phyloP scores from a whole-genome alignment of 75 land plant species.

The Pinus taeda region DNA sequence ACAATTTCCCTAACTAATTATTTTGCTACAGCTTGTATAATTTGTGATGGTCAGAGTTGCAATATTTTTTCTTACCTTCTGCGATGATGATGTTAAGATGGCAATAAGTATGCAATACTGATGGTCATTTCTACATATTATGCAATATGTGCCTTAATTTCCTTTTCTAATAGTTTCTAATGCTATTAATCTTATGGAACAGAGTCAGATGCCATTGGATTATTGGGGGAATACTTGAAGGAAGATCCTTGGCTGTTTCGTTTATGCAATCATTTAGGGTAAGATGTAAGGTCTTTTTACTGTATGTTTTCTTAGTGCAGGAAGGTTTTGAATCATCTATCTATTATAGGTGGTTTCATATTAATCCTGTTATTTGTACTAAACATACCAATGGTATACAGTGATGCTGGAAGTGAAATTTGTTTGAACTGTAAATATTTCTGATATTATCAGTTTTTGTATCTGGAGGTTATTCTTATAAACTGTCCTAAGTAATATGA shows the following conservation, averaged over 20 bases:
- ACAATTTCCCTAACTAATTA: too few species aligned
- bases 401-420: too few species aligned
- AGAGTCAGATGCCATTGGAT: conserved; percentile 45
- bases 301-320: neutral
- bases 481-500: too few species aligned
- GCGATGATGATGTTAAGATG: neutral
- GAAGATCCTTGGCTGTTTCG: conserved; percentile 62
- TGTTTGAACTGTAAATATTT: too few species aligned
- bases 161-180: neutral
- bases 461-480: too few species aligned
- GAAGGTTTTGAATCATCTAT: neutral
- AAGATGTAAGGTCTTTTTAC: neutral
- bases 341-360: too few species aligned
- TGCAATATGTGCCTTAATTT: neutral
- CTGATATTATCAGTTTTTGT: too few species aligned
- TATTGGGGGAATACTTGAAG: conserved; percentile 61
- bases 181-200: conserved; percentile 10
- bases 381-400: too few species aligned
- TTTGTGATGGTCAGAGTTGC: neutral
- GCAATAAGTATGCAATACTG: neutral
- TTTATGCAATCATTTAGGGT: conserved; percentile 45
- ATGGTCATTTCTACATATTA: neutral
- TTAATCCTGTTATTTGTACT: too few species aligned
- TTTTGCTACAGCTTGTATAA: neutral
- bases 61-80: neutral